Percentiles rank a stretch among this genome's conserved stretches.
These are phyloP conservation scores for Lepiota brunneoincarnata DNA, from an alignment of 768 basidiomycete genomes.

Conservation along the genomic window DNA sequence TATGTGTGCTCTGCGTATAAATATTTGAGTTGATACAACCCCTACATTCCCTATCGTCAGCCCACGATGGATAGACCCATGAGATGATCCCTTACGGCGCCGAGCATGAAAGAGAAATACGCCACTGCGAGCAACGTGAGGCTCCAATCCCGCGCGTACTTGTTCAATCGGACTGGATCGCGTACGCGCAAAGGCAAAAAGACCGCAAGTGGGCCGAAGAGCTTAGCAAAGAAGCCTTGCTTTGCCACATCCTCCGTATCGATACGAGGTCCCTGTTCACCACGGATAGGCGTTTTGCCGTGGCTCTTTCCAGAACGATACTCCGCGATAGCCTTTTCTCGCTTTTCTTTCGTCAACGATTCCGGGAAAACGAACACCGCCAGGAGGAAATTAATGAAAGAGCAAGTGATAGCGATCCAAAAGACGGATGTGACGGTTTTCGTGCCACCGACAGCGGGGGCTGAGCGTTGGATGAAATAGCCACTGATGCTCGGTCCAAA, in stretches of 20 bases:
- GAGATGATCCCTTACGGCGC: constrained; percentile 47
- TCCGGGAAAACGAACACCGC: constrained; percentile 71
- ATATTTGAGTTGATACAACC: constrained; percentile 80
- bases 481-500: constrained; percentile 77
- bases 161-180: constrained; percentile 33
- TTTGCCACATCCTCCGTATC: constrained; percentile 18
- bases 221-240: constrained; percentile 27
- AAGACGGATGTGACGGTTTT: constrained; percentile 45
- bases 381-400: constrained; percentile 55
- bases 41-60: constrained; percentile 32
- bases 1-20: constrained; percentile 75
- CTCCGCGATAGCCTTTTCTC: constrained; percentile 28
- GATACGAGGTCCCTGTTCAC: constrained; percentile 15
- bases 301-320: constrained; percentile 21
- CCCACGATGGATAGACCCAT: not conserved
- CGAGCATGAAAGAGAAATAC: constrained; percentile 60
- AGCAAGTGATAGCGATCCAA: constrained; percentile 41
- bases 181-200: constrained; percentile 61
- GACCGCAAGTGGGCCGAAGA: constrained; percentile 61
- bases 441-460: constrained; percentile 13
- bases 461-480: constrained; percentile 42
- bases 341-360: constrained; percentile 45
- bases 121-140: constrained; percentile 66
- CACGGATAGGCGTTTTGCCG: constrained; percentile 18
- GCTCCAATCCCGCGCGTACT: constrained; percentile 70